Conservation (phyloP, 1,284 basidiomycete genomes). For the Microbotryomycetes sp. region DNA sequence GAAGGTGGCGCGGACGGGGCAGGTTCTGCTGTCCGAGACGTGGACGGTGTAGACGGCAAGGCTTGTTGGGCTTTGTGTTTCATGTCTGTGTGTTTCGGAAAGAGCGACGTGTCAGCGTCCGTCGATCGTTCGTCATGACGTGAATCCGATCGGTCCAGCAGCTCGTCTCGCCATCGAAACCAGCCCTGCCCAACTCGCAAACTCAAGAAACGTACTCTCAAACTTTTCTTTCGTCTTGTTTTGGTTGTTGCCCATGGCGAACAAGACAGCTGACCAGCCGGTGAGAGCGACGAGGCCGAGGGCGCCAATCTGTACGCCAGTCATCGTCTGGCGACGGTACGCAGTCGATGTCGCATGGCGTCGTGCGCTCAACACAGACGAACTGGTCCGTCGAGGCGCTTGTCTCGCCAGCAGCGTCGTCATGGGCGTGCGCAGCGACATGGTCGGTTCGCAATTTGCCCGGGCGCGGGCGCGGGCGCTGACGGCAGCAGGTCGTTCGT, state of each 20-base stretch:
- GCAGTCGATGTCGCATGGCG: neutral
- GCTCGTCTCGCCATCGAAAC: neutral
- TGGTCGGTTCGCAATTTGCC: no score
- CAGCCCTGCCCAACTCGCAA: neutral
- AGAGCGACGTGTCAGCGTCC: neutral
- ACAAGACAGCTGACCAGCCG: constrained; percentile 17
- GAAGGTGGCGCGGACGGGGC: neutral
- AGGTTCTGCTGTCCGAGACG: neutral
- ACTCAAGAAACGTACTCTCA: neutral
- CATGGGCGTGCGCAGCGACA: no score
- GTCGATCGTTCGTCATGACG: neutral
- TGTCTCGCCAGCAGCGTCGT: no score
- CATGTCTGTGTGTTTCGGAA: neutral
- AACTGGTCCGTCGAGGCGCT: no score
- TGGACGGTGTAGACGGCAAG: neutral
- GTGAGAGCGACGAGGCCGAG: constrained; percentile 18
- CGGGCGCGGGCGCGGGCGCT: no score
- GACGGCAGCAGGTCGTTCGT: no score
- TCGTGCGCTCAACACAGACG: no score
- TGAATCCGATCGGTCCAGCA: neutral
- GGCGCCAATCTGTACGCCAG: constrained; percentile 10
- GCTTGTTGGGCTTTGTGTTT: constrained; percentile 2
- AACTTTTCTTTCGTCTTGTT: constrained; percentile 5
- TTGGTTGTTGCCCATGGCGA: constrained; percentile 6
- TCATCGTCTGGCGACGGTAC: constrained; percentile 17